These are phyloP conservation scores for Stereum hirsutum DNA, from an alignment of 1,284 basidiomycete genomes.

Conservation along the genomic window DNA sequence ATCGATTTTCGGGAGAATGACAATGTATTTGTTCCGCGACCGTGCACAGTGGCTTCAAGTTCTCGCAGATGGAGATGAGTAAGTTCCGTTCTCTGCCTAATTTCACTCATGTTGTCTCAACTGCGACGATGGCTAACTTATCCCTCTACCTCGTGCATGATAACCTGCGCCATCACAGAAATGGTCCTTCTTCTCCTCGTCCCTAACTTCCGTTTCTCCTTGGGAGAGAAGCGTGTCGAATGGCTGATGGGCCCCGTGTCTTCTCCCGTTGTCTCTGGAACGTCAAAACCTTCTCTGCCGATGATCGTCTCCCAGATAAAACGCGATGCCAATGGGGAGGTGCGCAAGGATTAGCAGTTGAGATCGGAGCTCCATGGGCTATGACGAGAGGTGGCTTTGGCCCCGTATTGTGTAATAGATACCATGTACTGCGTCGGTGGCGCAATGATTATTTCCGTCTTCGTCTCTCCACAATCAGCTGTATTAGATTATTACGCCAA, in stretches of 20 bases:
- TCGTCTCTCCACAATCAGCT: no score
- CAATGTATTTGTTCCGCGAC: background rate
- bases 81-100: no score
- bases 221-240: background rate
- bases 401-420: no score
- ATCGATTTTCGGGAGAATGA: background rate
- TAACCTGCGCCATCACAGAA: background rate
- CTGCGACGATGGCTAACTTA: background rate
- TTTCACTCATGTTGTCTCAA: background rate
- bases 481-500: no score
- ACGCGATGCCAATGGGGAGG: background rate
- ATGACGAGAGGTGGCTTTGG: no score
- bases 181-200: background rate
- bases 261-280: background rate
- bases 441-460: no score
- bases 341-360: no score
- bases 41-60: conserved; percentile 3
- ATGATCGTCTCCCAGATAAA: background rate
- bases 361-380: no score
- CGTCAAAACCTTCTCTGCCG: background rate
- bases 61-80: conserved; percentile 4
- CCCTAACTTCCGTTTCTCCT: background rate
- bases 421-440: no score
- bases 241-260: background rate
- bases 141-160: background rate